A percentile compares a stretch with the other conserved stretches of the same genome.
Evolutionary conservation across 768 basidiomycete species (phyloP).

Genomic region (Trametes gibbosa): DNA sequence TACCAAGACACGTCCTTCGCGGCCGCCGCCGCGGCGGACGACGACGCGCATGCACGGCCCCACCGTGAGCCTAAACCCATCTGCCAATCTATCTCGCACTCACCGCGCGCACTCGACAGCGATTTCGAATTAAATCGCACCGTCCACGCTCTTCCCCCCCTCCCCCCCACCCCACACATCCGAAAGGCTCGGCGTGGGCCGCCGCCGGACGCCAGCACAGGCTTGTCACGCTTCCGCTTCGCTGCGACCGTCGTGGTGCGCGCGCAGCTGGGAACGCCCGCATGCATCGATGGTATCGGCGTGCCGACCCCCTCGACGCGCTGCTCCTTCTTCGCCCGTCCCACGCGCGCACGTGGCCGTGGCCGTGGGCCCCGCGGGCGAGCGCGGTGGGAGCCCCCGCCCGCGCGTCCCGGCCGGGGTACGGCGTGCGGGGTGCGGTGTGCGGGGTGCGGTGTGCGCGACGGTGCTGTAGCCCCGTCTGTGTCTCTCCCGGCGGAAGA

Average conservation of each 20-base stretch:
- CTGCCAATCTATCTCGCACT: background rate
- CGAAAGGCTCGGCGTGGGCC: background rate
- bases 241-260: constrained; percentile 3
- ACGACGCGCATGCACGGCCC: no score
- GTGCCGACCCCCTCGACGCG: background rate
- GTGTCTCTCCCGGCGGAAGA: background rate
- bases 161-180: no score
- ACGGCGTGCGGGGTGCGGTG: no score
- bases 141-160: no score
- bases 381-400: no score
- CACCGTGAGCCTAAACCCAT: background rate
- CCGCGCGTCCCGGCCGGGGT: no score
- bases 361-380: background rate
- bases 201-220: background rate
- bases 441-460: no score
- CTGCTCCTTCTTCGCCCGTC: background rate
- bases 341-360: background rate
- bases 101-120: background rate
- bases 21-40: no score
- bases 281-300: no score
- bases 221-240: background rate
- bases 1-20: no score
- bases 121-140: background rate
- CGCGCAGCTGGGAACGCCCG: background rate
- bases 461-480: no score